Evolutionary conservation across 2,329 filamentous ascomycete genomes (phyloP).

Genomic region (Talaromyces rugulosus): DNA sequence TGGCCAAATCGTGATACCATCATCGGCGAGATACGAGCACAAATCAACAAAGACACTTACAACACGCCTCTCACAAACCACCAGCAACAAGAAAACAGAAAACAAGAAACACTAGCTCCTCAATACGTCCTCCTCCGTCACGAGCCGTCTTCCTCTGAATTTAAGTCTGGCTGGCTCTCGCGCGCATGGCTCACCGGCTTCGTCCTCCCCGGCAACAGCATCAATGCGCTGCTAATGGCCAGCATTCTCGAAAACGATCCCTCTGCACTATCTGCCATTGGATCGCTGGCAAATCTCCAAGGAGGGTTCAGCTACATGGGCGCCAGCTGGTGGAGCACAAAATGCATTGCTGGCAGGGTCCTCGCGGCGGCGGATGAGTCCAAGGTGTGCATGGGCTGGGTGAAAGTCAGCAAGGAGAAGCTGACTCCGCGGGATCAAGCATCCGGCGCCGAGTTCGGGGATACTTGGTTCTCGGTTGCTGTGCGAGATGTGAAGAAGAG

Average conservation of each 20-base stretch:
- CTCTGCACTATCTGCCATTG: slow-evolving; percentile 44
- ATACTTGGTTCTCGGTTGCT: slow-evolving; percentile 50
- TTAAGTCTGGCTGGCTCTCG: slow-evolving; percentile 47
- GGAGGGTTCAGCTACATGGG: slow-evolving; percentile 50
- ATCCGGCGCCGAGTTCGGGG: slow-evolving; percentile 20
- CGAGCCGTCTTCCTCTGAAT: neutral
- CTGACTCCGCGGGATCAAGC: slow-evolving; percentile 20
- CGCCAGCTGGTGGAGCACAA: slow-evolving; percentile 55
- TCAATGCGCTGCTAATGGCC: slow-evolving; percentile 53
- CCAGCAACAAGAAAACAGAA: neutral
- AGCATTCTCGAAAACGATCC: slow-evolving; percentile 54
- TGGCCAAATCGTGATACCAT: slow-evolving; percentile 46
- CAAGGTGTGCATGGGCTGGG: slow-evolving; percentile 54
- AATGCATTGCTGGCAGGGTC: slow-evolving; percentile 51
- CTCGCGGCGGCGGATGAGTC: slow-evolving; percentile 43
- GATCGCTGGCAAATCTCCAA: slow-evolving; percentile 49
- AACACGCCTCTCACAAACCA: slow-evolving; percentile 11
- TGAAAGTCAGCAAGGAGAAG: slow-evolving; percentile 30
- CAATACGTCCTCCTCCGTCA: slow-evolving; percentile 23
- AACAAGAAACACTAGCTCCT: neutral
- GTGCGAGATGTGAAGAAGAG: slow-evolving; percentile 17
- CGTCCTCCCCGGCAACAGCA: slow-evolving; percentile 51
- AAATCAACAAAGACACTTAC: slow-evolving; percentile 21
- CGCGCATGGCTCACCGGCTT: slow-evolving; percentile 53
- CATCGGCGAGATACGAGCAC: slow-evolving; percentile 32